Percentiles rank a stretch among this genome's conserved stretches.
Evolutionary conservation across 495 filamentous ascomycete species (phyloP).

Genomic region (Neurospora sp.): DNA sequence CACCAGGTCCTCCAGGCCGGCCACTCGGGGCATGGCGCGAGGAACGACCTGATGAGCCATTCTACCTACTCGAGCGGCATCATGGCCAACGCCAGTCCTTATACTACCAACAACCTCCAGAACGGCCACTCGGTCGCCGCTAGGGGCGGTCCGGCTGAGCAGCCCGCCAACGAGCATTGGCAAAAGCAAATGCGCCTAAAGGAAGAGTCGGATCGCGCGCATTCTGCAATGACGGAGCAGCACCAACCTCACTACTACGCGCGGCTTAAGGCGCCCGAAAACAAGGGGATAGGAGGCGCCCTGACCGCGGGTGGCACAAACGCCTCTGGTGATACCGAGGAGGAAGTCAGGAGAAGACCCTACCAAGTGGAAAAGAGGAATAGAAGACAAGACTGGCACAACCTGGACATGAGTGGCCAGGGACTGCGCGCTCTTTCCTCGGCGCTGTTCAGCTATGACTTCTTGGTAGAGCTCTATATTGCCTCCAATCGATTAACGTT

Average conservation of each 20-base stretch:
- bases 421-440: conserved; percentile 70
- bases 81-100: conserved; percentile 63
- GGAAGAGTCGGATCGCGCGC: conserved; percentile 57
- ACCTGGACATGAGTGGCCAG: conserved; percentile 88
- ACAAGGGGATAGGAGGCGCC: conserved; percentile 45
- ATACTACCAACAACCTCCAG: conserved; percentile 59
- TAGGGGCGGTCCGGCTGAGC: conserved; percentile 33
- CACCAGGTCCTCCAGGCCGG: conserved; percentile 64
- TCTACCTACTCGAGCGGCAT: conserved; percentile 70
- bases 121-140: conserved; percentile 54
- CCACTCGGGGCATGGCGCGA: conserved; percentile 50
- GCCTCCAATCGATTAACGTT: conserved; percentile 77
- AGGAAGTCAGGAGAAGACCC: conserved; percentile 51
- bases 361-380: conserved; percentile 43
- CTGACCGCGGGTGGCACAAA: conserved; percentile 21
- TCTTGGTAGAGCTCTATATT: conserved; percentile 82
- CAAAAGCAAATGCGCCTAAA: conserved; percentile 72
- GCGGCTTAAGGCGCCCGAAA: conserved; percentile 41
- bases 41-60: conserved; percentile 50
- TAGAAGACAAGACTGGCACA: conserved; percentile 75
- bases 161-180: conserved; percentile 67
- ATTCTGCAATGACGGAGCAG: conserved; percentile 54
- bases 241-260: conserved; percentile 46
- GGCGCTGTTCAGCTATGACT: conserved; percentile 72
- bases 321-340: conserved; percentile 45